Evolutionary conservation across 768 basidiomycete genomes (phyloP).

Genomic region (Suillus luteus): DNA sequence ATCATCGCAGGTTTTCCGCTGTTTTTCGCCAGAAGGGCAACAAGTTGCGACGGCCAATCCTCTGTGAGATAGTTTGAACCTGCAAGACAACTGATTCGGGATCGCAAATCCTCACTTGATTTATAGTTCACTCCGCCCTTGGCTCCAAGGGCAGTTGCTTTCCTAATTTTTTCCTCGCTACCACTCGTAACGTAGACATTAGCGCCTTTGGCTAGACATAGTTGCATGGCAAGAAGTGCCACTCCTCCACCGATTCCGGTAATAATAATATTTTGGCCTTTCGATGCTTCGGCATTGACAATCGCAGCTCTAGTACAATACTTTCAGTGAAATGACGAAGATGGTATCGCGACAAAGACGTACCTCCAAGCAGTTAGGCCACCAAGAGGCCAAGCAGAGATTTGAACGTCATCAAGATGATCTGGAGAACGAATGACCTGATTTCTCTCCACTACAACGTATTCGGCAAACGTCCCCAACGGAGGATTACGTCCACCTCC

Average conservation of each 20-base stretch:
- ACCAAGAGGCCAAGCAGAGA: slow-evolving; percentile 76
- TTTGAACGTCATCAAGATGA: slow-evolving; percentile 67
- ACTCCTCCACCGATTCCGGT: slow-evolving; percentile 87
- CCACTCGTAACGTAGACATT: slow-evolving; percentile 85
- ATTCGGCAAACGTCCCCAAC: slow-evolving; percentile 76
- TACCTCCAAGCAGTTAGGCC: slow-evolving; percentile 87
- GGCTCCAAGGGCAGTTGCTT: slow-evolving; percentile 68
- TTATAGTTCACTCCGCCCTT: slow-evolving; percentile 78
- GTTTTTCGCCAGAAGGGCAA: slow-evolving; percentile 40
- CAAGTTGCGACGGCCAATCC: slow-evolving; percentile 55
- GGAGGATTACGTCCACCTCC: slow-evolving; percentile 57
- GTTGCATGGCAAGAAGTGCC: slow-evolving; percentile 72
- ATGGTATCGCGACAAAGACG: slow-evolving; percentile 15
- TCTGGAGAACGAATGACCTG: slow-evolving; percentile 65
- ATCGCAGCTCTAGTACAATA: slow-evolving; percentile 53
- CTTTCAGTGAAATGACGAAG: neutral
- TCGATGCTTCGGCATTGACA: slow-evolving; percentile 62
- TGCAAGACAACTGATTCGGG: neutral
- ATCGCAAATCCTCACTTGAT: slow-evolving; percentile 44
- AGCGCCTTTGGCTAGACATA: slow-evolving; percentile 74
- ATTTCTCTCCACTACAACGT: slow-evolving; percentile 70
- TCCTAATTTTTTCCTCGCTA: slow-evolving; percentile 64
- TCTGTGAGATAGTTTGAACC: slow-evolving; percentile 31
- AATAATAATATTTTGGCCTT: slow-evolving; percentile 74
- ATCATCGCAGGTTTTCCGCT: slow-evolving; percentile 36